These are phyloP conservation scores for Microsporum canis DNA, from an alignment of 2,329 filamentous ascomycete species.

Conservation along the genomic window DNA sequence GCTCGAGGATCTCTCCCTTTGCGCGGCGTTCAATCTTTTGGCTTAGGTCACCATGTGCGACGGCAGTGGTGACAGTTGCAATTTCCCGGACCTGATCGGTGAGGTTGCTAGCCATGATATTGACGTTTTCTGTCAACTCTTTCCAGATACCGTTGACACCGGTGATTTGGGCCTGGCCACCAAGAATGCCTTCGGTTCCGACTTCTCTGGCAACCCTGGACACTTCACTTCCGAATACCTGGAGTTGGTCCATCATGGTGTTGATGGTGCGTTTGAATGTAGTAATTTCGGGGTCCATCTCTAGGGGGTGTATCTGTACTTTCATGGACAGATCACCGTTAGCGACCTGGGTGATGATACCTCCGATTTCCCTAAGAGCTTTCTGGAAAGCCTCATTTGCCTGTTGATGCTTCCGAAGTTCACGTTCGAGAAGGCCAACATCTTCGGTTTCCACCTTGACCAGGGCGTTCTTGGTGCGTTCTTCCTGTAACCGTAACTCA, in stretches of 20 bases:
- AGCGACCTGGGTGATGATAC: constrained; percentile 92
- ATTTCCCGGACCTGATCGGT: constrained; percentile 80
- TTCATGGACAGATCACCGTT: constrained; percentile 94
- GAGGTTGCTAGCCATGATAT: constrained; percentile 73
- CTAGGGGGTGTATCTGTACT: constrained; percentile 85
- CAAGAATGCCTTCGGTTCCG: constrained; percentile 87
- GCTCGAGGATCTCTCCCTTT: constrained; percentile 67
- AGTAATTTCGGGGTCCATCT: constrained; percentile 97
- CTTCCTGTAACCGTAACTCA: constrained; percentile 74
- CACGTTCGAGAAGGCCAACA: constrained; percentile 78
- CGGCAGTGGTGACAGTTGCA: constrained; percentile 70
- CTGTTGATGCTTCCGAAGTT: constrained; percentile 93
- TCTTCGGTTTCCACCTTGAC: constrained; percentile 75
- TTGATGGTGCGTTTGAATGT: constrained; percentile 98
- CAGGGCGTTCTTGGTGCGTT: constrained; percentile 70
- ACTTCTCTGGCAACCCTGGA: constrained; percentile 90
- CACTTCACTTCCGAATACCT: constrained; percentile 93
- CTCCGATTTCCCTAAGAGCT: constrained; percentile 88
- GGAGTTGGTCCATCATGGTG: constrained; percentile 96
- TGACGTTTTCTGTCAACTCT: constrained; percentile 83
- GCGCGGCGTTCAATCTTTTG: constrained; percentile 75
- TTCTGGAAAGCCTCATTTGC: constrained; percentile 98
- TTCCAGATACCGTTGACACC: constrained; percentile 97
- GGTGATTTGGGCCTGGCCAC: constrained; percentile 84
- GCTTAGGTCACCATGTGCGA: constrained; percentile 70